These are phyloP conservation scores for Sergeia podlipaevii DNA, from an alignment of 208 protist genomes.

Conservation along the genomic window DNA sequence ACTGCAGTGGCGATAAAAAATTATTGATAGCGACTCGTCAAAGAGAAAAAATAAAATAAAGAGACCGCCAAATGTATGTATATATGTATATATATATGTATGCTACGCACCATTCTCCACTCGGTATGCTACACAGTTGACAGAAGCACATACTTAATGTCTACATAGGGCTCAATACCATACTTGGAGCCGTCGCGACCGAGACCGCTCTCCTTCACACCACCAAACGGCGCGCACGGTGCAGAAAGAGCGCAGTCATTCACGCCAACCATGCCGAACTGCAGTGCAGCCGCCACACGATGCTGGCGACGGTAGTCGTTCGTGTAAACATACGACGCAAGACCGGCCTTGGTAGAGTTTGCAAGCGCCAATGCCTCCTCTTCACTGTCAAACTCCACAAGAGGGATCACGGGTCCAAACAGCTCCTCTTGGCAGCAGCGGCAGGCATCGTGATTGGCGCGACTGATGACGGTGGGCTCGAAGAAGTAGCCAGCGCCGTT, in stretches of 20 bases:
- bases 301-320: slow-evolving; percentile 65
- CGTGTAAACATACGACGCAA: slow-evolving; percentile 81
- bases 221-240: slow-evolving; percentile 82
- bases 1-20: too few relatives aligned
- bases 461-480: slow-evolving; percentile 75
- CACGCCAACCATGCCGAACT: slow-evolving; percentile 84
- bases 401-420: slow-evolving; percentile 87
- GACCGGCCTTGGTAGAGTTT: slow-evolving; percentile 72
- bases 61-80: too few relatives aligned
- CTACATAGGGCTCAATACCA: slow-evolving; percentile 81
- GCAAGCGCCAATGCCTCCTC: slow-evolving; percentile 67
- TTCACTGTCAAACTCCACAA: slow-evolving; percentile 70
- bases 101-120: background rate
- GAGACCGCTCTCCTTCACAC: slow-evolving; percentile 87
- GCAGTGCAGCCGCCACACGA: slow-evolving; percentile 49
- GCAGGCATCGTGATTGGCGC: slow-evolving; percentile 48
- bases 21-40: too few relatives aligned
- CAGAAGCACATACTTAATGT: slow-evolving; percentile 80
- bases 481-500: slow-evolving; percentile 66
- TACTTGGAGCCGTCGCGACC: slow-evolving; percentile 89
- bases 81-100: slow-evolving; percentile 1
- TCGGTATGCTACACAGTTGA: slow-evolving; percentile 38
- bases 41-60: too few relatives aligned
- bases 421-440: slow-evolving; percentile 79
- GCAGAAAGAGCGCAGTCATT: slow-evolving; percentile 67